Conservation (phyloP, 345 rosid species). For the Adansonia digitata region DNA sequence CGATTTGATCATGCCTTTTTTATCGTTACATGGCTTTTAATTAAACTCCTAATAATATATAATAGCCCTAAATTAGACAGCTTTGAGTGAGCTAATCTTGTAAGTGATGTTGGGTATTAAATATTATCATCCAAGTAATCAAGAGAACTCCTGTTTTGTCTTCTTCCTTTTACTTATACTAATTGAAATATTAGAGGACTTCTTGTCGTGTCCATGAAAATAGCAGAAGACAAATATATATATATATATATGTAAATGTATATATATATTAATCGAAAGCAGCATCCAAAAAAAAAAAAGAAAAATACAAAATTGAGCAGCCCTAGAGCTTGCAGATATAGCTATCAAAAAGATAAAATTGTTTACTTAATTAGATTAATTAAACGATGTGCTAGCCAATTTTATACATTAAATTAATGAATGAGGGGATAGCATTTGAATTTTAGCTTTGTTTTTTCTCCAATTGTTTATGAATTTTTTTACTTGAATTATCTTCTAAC, state of each 20-base stretch:
- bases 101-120: not conserved
- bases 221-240: not conserved
- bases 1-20: slow-evolving; percentile 24
- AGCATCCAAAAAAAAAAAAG: not conserved
- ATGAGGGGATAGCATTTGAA: slow-evolving; percentile 1
- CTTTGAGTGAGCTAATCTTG: slow-evolving; percentile 6
- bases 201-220: slow-evolving; percentile 11
- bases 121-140: slow-evolving; percentile 7
- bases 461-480: not conserved
- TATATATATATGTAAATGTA: not conserved
- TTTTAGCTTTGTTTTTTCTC: not conserved
- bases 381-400: not conserved
- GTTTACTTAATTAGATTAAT: not conserved
- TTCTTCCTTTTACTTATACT: not conserved
- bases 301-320: not conserved
- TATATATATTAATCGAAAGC: not conserved
- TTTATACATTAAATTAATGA: not conserved
- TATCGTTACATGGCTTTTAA: slow-evolving; percentile 2
- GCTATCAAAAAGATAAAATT: slow-evolving; percentile 11
- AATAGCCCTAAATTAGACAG: not conserved
- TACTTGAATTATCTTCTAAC: not conserved
- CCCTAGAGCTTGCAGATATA: slow-evolving; percentile 2
- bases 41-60: not conserved
- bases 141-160: not conserved
- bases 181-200: not conserved